Evolutionary conservation across 192 early-diverging fungal genomes (phyloP), one percentile per base, ranked within the genome.

Genomic region (Podila minutissima): DNA sequence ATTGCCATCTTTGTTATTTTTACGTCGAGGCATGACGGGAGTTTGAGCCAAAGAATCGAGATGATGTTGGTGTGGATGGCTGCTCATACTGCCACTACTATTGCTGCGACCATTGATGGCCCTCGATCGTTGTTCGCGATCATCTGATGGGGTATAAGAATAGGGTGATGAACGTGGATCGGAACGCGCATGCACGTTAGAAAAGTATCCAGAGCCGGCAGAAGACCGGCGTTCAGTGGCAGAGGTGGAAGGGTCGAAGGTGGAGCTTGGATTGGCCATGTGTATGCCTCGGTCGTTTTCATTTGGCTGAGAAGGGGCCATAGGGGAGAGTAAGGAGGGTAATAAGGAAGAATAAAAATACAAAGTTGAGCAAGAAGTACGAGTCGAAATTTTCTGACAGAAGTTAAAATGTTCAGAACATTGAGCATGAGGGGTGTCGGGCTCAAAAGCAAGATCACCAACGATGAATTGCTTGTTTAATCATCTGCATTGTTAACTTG

Each of bases 161-260:
- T 29, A 33, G 12, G 48, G 37, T 24, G 64, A 28, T 65, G 64
- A 50, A 12, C 35, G 37, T 7, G 64, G 35, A 49, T 22, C 24
- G 3, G 22, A 12, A 51, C 24, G 33, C 13, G 33, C 64, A 26
- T 72, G 35, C 5, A 64, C 32, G 20, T 20, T 59, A 28, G 68
- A 66, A 50, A 79, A 72, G 61, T 79, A 72, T 4, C 75, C 75
- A 22, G 76, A 79, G 38, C 70, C 46, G 17, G 61, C 76, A 10
- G 76, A 79, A 24, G 76, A 61, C 11, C 76, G 46, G 20, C 71
- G 37, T 31, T 78, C 69, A 6, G 17, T 62, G 26, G 37, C 22
- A 12, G 65, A 24, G 11, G 74, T 32, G 6, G 24, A 38, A 5
- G 59, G 31, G 35, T 22, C 65, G n/a, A 50, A 24, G 35, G 62